Conservation (phyloP, 2,329 filamentous ascomycete species). For the Penicillium sclerotiorum region DNA sequence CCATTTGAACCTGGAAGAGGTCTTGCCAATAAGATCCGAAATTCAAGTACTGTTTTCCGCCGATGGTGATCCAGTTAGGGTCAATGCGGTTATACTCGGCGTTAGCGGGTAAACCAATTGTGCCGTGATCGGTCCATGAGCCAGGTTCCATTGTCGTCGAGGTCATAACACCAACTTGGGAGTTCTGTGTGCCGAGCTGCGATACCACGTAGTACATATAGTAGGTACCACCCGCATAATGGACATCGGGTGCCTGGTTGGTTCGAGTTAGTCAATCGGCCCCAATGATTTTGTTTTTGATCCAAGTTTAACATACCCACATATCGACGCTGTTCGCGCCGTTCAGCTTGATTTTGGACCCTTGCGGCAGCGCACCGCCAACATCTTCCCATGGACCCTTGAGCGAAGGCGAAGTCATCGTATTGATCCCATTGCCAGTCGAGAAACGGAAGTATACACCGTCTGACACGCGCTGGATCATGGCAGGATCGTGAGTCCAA, state of each 20-base stretch:
- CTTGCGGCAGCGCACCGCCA: constrained; percentile 49
- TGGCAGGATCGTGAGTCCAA: constrained; percentile 52
- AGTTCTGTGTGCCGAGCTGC: constrained; percentile 62
- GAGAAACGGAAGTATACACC: constrained; percentile 58
- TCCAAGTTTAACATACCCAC: constrained; percentile 44
- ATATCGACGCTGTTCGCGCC: constrained; percentile 46
- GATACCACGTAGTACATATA: constrained; percentile 68
- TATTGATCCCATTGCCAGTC: constrained; percentile 52
- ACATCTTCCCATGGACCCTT: constrained; percentile 55
- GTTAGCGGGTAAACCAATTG: constrained; percentile 39
- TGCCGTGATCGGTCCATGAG: constrained; percentile 42
- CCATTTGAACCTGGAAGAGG: constrained; percentile 62
- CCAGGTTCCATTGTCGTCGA: constrained; percentile 44
- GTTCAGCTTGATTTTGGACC: constrained; percentile 47
- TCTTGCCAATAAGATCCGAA: constrained; percentile 72
- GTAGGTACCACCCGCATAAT: constrained; percentile 59
- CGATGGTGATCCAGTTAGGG: constrained; percentile 53
- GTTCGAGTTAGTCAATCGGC: background rate
- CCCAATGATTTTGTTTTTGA: background rate
- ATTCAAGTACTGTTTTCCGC: constrained; percentile 51
- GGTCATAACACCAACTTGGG: constrained; percentile 63
- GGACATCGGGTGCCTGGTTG: constrained; percentile 64
- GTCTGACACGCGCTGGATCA: constrained; percentile 52
- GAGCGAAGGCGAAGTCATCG: constrained; percentile 50
- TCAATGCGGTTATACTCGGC: constrained; percentile 64